Conservation (phyloP, 345 rosid genomes). For the Geranium rotundifolium region DNA sequence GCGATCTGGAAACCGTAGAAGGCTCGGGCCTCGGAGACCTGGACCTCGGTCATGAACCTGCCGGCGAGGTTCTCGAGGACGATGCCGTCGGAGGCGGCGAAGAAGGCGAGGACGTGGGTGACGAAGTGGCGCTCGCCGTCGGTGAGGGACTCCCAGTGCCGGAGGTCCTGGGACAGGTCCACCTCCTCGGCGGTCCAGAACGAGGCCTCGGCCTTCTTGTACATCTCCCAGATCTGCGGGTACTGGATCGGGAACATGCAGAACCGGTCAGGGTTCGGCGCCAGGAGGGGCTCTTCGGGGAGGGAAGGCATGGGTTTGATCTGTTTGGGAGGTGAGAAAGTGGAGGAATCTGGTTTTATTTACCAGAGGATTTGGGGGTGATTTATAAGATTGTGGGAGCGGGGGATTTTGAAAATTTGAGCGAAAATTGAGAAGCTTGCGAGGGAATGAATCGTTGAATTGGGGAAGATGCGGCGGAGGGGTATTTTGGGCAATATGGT, state of each 20-base stretch:
- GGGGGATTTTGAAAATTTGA: too few species aligned
- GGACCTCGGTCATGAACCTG: conserved; percentile 88
- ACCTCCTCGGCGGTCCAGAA: conserved; percentile 99
- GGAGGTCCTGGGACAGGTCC: conserved; percentile 65
- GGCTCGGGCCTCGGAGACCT: conserved; percentile 89
- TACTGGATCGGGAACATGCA: conserved; percentile 93
- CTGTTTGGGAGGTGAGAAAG: neutral
- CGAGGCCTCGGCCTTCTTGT: conserved; percentile 94
- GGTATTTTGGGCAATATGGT: neutral
- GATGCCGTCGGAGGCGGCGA: conserved; percentile 93
- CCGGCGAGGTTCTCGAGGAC: conserved; percentile 80
- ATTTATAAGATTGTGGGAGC: conserved; percentile 3
- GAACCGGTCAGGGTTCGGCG: conserved; percentile 64
- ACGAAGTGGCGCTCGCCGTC: conserved; percentile 75
- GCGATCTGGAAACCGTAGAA: conserved; percentile 97
- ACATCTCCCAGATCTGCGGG: conserved; percentile 95
- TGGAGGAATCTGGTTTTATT: neutral
- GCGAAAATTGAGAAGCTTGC: neutral
- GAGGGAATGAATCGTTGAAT: neutral
- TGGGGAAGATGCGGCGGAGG: neutral
- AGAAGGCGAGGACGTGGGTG: conserved; percentile 86
- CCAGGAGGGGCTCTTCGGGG: conserved; percentile 76
- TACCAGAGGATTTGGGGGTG: neutral
- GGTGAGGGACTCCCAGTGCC: conserved; percentile 69
- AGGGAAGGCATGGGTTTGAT: conserved; percentile 52